Conservation (phyloP, 1,139 yeast genomes). For the Yamadazyma atlantica region DNA sequence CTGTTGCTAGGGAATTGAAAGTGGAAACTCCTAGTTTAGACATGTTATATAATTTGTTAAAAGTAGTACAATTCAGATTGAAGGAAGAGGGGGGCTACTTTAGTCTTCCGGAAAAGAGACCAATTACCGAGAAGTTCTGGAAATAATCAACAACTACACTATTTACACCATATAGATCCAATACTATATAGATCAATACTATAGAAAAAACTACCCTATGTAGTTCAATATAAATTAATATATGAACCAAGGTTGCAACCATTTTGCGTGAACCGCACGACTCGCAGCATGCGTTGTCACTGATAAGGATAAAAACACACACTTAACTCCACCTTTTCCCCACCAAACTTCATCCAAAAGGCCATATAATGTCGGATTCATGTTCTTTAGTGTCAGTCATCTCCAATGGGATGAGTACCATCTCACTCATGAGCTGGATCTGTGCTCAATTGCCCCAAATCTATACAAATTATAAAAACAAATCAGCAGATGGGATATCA, state of each 20-base stretch:
- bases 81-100: conserved; percentile 12
- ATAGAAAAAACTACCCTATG: neutral
- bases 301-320: too few species aligned
- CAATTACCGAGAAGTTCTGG: conserved; percentile 10
- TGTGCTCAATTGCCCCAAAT: conserved; percentile 91
- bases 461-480: conserved; percentile 65
- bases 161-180: too few species aligned
- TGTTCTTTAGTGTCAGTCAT: conserved; percentile 11
- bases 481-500: conserved; percentile 86
- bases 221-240: too few species aligned
- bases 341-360: too few species aligned
- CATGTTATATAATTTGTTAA: conserved; percentile 35
- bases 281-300: too few species aligned
- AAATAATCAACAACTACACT: too few species aligned
- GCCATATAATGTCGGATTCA: neutral
- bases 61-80: conserved; percentile 33
- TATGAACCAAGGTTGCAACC: too few species aligned
- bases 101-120: conserved; percentile 11
- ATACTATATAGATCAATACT: too few species aligned
- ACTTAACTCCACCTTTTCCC: too few species aligned
- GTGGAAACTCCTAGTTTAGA: conserved; percentile 18
- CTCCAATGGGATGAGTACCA: conserved; percentile 32
- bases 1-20: conserved; percentile 8
- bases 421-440: conserved; percentile 59
- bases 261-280: too few species aligned